Evolutionary conservation across 805 yeast genomes (phyloP).

Genomic region (Pichia thaimueangensis): DNA sequence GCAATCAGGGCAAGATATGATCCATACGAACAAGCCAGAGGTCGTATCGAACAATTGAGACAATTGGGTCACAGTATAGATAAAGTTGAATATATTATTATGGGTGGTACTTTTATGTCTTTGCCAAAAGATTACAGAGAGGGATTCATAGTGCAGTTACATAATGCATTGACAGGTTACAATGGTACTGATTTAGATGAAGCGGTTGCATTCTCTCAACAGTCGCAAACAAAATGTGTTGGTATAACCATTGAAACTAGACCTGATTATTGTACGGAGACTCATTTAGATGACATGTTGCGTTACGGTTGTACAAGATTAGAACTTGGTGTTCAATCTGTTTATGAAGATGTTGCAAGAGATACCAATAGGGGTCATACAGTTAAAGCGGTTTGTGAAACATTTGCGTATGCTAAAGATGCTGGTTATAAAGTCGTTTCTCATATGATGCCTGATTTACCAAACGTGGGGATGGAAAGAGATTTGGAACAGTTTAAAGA

Average conservation of each 20-base stretch:
- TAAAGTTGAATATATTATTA: slow-evolving; percentile 93
- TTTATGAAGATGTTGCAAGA: slow-evolving; percentile 96
- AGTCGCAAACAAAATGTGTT: slow-evolving; percentile 92
- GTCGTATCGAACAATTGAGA: slow-evolving; percentile 91
- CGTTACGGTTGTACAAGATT: slow-evolving; percentile 94
- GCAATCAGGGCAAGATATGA: slow-evolving; percentile 98
- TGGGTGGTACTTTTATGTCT: slow-evolving; percentile 99
- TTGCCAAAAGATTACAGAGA: slow-evolving; percentile 87
- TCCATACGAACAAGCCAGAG: slow-evolving; percentile 97
- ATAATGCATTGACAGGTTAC: slow-evolving; percentile 91
- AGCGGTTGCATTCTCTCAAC: slow-evolving; percentile 86
- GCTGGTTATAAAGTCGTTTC: slow-evolving; percentile 97
- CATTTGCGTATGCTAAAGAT: slow-evolving; percentile 93
- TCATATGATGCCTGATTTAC: slow-evolving; percentile 99
- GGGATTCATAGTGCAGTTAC: slow-evolving; percentile 78
- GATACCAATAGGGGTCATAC: slow-evolving; percentile 98
- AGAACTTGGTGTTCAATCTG: slow-evolving; percentile 95
- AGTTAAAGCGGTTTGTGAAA: slow-evolving; percentile 91
- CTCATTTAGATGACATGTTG: slow-evolving; percentile 93
- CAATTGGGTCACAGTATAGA: slow-evolving; percentile 95
- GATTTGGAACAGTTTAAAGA: slow-evolving; percentile 94
- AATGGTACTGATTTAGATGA: slow-evolving; percentile 85
- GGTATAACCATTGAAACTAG: slow-evolving; percentile 98
- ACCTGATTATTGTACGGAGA: slow-evolving; percentile 96
- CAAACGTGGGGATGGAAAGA: slow-evolving; percentile 98